Evolutionary conservation across 352 stramenopile species (phyloP), one percentile per base, ranked within the genome.

Genomic region (Globisporangium megalacanthum): DNA sequence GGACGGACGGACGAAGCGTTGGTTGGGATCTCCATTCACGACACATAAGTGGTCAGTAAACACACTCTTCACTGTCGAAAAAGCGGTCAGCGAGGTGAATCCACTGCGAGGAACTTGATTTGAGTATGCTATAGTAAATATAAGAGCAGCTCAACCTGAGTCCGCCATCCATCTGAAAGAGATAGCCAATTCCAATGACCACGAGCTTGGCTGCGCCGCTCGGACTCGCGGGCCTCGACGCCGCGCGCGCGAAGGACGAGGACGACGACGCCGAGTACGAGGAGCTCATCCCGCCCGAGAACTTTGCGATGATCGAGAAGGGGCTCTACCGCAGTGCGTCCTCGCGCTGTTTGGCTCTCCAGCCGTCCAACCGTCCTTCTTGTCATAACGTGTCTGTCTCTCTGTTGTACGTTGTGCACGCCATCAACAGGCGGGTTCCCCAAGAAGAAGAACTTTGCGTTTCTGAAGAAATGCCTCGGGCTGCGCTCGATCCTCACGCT

Each of bases 391-490:
- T 19, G 29, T 39, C 10, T 45, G 13, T 29, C 0, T 15, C n/a
- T 20, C 37, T 49, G 5, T 19, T 46, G 17, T 47, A 2, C 0
- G 4, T 49, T 17, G n/a, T 56, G 6, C 42, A 39, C 25, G 5
- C 22, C 25, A 15, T 49, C 33, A 4, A 8, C 44, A 88, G 78
- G 78, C 51, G 82, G 83, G 6, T 95, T 95, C 68, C 86, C 86
- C 6, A 92, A 93, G 72, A 93, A 89, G 60, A 95, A 95, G 62
- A 93, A 95, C 68, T 90, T 94, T 63, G 66, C 80, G 6, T 95
- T 95, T 56, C 62, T 95, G 3, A 79, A 84, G 44, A 83, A 88
- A 58, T 84, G 72, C 25, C 62, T 95, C 45, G 77, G 78, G 35
- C 67, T 95, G 44, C 80, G 79, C 54, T 90, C 79, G 20, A 93